phyloP scores from a whole-genome alignment of 164 flowering plant species.

The Umbellularia californica region DNA sequence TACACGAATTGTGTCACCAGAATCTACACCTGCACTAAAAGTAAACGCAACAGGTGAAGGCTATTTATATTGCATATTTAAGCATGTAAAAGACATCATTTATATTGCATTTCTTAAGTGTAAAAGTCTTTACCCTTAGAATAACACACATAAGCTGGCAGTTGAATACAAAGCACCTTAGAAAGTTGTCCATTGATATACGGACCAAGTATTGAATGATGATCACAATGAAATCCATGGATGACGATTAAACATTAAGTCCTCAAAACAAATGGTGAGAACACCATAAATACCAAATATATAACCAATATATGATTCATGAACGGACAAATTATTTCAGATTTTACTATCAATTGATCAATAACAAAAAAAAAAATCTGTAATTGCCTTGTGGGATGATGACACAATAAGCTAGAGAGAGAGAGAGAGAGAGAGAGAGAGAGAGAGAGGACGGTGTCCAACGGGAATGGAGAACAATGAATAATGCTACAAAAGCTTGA shows the following conservation, averaged over 20 bases:
- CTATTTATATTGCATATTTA: background rate
- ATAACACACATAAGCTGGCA: background rate
- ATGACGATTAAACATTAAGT: background rate
- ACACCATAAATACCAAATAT: background rate
- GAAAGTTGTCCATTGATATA: too few species aligned
- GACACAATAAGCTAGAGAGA: background rate
- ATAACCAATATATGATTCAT: background rate
- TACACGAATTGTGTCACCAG: slow-evolving; percentile 79
- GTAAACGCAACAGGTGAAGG: background rate
- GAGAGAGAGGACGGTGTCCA: background rate
- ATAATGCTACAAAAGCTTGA: too few species aligned
- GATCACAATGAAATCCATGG: background rate
- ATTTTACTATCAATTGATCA: background rate
- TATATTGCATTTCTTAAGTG: background rate
- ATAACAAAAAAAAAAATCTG: background rate
- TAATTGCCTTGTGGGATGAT: background rate
- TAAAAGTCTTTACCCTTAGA: background rate
- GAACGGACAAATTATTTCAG: background rate
- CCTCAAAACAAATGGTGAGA: background rate
- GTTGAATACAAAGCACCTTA: background rate
- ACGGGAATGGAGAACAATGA: background rate
- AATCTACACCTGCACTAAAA: slow-evolving; percentile 61
- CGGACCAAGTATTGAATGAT: too few species aligned
- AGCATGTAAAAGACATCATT: background rate
- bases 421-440: background rate